Evolutionary conservation across 2,329 filamentous ascomycete genomes (phyloP).

Genomic region (Byssoonygena ceratinophila): DNA sequence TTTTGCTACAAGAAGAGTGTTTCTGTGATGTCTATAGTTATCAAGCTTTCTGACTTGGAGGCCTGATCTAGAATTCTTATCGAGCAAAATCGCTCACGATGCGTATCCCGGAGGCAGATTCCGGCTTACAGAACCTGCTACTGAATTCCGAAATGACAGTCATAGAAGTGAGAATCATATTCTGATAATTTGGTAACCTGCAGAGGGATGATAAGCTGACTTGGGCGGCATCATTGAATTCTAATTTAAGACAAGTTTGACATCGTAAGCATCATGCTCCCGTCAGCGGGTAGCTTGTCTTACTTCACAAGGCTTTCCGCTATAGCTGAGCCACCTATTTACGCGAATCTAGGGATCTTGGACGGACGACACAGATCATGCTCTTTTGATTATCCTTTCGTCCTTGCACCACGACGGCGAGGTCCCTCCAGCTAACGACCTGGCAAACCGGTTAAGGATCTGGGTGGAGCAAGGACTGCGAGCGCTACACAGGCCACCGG

Average conservation of each 20-base stretch:
- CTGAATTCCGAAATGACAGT: constrained; percentile 16
- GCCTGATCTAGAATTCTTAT: constrained; percentile 16
- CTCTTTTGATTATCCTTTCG: constrained; percentile 41
- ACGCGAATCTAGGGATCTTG: constrained; percentile 31
- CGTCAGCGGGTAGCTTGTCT: background rate
- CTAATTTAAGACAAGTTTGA: constrained; percentile 27
- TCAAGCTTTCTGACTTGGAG: background rate
- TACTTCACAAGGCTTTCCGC: background rate
- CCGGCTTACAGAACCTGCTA: constrained; percentile 15
- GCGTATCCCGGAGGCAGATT: constrained; percentile 18
- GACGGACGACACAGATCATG: constrained; percentile 49
- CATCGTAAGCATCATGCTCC: constrained; percentile 2
- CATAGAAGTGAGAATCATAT: constrained; percentile 16
- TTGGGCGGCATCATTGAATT: background rate
- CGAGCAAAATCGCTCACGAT: constrained; percentile 10
- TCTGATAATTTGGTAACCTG: background rate
- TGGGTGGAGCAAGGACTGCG: constrained; percentile 43
- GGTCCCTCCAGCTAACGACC: constrained; percentile 30
- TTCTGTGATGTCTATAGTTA: background rate
- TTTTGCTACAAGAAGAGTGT: background rate
- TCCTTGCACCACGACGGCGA: constrained; percentile 39
- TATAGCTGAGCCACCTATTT: background rate
- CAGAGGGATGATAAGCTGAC: background rate
- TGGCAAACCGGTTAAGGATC: constrained; percentile 38
- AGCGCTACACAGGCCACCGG: constrained; percentile 38